A percentile compares a stretch with the other conserved stretches of the same genome.
Evolutionary conservation across 2,329 filamentous ascomycete genomes (phyloP).

Genomic region (Colletotrichum incanum): DNA sequence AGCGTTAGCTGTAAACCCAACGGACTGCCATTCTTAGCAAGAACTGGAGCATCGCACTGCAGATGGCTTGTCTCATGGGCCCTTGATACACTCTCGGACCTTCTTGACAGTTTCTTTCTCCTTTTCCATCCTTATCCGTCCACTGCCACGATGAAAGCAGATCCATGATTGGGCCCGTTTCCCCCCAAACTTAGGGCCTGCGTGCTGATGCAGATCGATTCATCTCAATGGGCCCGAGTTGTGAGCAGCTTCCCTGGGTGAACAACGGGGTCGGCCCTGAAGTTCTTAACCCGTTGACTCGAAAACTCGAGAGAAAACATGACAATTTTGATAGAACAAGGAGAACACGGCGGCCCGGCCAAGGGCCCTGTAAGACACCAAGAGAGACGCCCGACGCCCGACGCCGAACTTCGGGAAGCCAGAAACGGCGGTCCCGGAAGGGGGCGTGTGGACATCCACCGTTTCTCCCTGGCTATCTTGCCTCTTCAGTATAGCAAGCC

Average conservation of each 20-base stretch:
- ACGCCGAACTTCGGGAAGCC: slow-evolving; percentile 23
- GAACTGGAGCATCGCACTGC: background rate
- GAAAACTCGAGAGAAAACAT: background rate
- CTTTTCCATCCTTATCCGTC: background rate
- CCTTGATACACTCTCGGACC: background rate
- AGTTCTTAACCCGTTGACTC: background rate
- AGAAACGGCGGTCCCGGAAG: slow-evolving; percentile 20
- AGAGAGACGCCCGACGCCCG: background rate
- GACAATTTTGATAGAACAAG: background rate
- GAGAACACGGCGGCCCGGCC: background rate
- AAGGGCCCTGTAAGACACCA: background rate
- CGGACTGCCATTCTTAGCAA: slow-evolving; percentile 4
- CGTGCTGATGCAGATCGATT: background rate
- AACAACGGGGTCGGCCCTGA: background rate
- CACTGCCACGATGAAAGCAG: too few relatives aligned
- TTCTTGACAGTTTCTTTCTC: background rate
- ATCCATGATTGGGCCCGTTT: background rate
- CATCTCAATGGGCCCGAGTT: slow-evolving; percentile 12
- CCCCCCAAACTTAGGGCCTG: background rate
- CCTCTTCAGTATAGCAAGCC: background rate
- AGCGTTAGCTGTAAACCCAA: background rate
- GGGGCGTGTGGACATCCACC: background rate
- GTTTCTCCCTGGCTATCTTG: background rate
- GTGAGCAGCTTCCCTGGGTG: background rate
- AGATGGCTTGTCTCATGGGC: background rate